A percentile compares a stretch with the other conserved stretches of the same genome.
phyloP scores from a whole-genome alignment of 495 filamentous ascomycete genomes.

The Podospora didyma region DNA sequence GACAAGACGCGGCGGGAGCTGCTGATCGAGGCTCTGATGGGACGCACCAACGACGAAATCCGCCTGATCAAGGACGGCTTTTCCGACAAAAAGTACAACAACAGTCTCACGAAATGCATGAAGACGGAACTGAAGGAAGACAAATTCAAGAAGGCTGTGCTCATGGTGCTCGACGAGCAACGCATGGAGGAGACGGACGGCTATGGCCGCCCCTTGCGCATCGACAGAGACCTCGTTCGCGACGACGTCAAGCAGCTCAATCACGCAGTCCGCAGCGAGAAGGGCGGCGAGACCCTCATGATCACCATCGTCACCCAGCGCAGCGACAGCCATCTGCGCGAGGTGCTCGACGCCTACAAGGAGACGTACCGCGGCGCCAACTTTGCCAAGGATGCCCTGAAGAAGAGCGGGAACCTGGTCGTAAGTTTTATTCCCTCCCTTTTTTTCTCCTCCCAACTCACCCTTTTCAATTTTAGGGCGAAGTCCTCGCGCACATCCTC shows the following conservation, averaged over 20 bases:
- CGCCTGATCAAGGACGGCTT: constrained; percentile 90
- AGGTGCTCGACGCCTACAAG: constrained; percentile 73
- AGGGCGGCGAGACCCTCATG: constrained; percentile 89
- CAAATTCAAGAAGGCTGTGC: constrained; percentile 87
- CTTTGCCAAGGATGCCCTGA: constrained; percentile 81
- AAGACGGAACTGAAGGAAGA: constrained; percentile 86
- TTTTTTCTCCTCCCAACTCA: not conserved
- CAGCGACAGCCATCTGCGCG: constrained; percentile 75
- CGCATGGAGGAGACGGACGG: constrained; percentile 73
- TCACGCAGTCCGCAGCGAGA: constrained; percentile 62
- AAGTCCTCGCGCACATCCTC: constrained; percentile 91
- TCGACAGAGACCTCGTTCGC: constrained; percentile 52
- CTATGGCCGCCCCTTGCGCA: constrained; percentile 32
- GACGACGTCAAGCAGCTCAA: constrained; percentile 71
- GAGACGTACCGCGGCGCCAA: constrained; percentile 60
- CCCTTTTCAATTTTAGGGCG: constrained; percentile 57
- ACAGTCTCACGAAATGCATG: constrained; percentile 81
- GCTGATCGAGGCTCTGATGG: constrained; percentile 89
- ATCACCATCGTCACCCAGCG: constrained; percentile 76
- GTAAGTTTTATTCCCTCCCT: constrained; percentile 52
- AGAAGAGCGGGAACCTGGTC: constrained; percentile 84
- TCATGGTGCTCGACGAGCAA: constrained; percentile 75
- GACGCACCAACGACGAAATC: constrained; percentile 80
- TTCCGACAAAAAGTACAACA: constrained; percentile 84
- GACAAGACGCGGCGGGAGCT: constrained; percentile 79